Conservation (phyloP, 257 asterid species). For the Craterostigma plantagineum region DNA sequence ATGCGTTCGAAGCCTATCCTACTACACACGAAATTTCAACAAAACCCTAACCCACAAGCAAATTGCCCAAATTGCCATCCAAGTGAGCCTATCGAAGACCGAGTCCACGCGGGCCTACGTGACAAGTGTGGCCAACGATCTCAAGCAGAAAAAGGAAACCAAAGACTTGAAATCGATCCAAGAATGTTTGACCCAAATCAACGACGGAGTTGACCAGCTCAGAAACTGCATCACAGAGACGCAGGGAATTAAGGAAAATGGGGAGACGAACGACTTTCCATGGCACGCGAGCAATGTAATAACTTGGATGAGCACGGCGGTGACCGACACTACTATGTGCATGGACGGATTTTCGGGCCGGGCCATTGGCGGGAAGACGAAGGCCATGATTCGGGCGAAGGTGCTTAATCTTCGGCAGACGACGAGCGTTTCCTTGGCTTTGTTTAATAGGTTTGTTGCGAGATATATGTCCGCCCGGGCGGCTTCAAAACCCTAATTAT, state of each 20-base stretch:
- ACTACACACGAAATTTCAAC: constrained; percentile 15
- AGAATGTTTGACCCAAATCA: constrained; percentile 52
- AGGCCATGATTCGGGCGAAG: constrained; percentile 31
- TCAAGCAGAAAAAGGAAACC: constrained; percentile 15
- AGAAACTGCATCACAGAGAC: constrained; percentile 20
- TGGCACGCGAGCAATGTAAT: constrained; percentile 42
- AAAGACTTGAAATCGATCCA: constrained; percentile 18
- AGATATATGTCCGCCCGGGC: constrained; percentile 11
- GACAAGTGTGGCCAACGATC: constrained; percentile 20
- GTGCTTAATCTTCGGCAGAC: constrained; percentile 41
- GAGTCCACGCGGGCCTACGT: constrained; percentile 28
- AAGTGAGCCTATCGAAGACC: constrained; percentile 32
- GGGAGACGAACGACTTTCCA: constrained; percentile 12
- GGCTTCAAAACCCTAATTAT: too few relatives aligned
- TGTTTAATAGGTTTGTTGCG: constrained; percentile 50
- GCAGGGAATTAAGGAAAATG: constrained; percentile 18
- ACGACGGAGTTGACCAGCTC: constrained; percentile 29
- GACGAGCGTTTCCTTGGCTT: constrained; percentile 55
- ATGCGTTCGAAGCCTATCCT: constrained; percentile 21
- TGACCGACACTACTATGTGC: constrained; percentile 46
- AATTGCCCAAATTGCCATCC: constrained; percentile 34
- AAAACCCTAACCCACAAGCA: constrained; percentile 19
- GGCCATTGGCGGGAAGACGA: constrained; percentile 32
- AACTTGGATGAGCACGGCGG: constrained; percentile 80
- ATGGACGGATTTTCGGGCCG: constrained; percentile 43